Evolutionary conservation across 192 early-diverging fungal genomes (phyloP), one percentile per base, ranked within the genome.

Genomic region (Jimgerdemannia lactiflua): DNA sequence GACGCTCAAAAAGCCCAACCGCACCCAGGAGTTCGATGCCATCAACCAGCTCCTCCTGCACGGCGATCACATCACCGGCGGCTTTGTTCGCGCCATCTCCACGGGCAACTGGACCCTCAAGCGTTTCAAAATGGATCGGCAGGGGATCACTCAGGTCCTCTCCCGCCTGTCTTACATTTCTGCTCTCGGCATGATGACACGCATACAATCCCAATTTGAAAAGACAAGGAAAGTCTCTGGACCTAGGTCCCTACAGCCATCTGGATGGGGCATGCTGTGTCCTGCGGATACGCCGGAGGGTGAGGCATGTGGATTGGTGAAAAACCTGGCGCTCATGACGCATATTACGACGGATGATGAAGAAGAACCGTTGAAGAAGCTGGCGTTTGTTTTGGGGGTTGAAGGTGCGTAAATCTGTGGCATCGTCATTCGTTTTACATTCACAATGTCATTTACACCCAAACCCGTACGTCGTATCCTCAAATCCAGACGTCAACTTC

Each of bases 111-210:
- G 98, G 98, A 93, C 90, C 69, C 88, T 99, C 70, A 97, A 97
- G 85, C 97, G 98, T 79, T 99, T 99, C 89, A 98, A 96, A 83
- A 98, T 99, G 97, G 98, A 99, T 78, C 89, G 96, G 11, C 94
- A 96, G 10, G 98, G 98, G 43, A 94, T 99, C 65, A 99, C 97
- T 7, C 98, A 99, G 69, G 96, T 98, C 3, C 83, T 99, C 65
- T 93, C 92, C 59, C 93, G 98, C 14, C 82, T 99, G 43, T 94
- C 92, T 77, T 99, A 97, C 76, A 94, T 99, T 71, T 91, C 94
- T 0, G 97, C 97, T 0, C 81, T 99, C 67, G 98, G 98, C 66
- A 99, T 98, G 95, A 93, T 99, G 90, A 99, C 98, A 9, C 88
- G 98, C 75, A 98, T 99, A 69, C 91, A 86, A 72, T 94, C 92